Evolutionary conservation across 2,329 filamentous ascomycete genomes (phyloP).

Genomic region (Tolypocladium ophioglossoides): DNA sequence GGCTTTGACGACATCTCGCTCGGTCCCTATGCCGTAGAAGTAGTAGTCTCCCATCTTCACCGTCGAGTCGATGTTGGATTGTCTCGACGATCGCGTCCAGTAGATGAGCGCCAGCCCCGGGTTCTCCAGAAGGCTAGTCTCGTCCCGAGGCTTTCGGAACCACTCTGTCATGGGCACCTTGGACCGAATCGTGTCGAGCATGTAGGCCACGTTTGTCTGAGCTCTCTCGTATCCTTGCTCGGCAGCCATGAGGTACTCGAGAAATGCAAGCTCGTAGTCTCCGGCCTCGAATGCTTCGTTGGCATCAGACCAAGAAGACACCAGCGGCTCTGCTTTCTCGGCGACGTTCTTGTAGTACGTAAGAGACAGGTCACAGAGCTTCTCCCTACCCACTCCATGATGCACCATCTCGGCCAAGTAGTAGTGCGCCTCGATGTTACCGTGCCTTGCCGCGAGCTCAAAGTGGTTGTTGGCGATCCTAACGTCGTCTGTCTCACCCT

Average conservation of each 20-base stretch:
- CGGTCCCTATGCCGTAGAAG: slow-evolving; percentile 66
- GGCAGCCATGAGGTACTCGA: slow-evolving; percentile 76
- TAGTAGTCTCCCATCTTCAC: slow-evolving; percentile 99
- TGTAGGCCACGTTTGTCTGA: slow-evolving; percentile 81
- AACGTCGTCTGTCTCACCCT: slow-evolving; percentile 61
- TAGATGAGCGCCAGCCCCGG: slow-evolving; percentile 68
- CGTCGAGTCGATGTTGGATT: slow-evolving; percentile 84
- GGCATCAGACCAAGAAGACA: slow-evolving; percentile 73
- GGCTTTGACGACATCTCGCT: slow-evolving; percentile 69
- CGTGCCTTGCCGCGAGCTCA: slow-evolving; percentile 71
- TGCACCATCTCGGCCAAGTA: slow-evolving; percentile 83
- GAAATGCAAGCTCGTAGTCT: slow-evolving; percentile 67
- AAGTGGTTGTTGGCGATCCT: slow-evolving; percentile 74
- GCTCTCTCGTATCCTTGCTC: slow-evolving; percentile 87
- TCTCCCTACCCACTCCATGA: slow-evolving; percentile 69
- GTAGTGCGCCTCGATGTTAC: slow-evolving; percentile 82
- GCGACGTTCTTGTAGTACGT: slow-evolving; percentile 75
- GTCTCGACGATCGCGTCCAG: slow-evolving; percentile 90
- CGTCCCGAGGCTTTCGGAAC: slow-evolving; percentile 30
- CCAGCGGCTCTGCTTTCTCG: slow-evolving; percentile 60
- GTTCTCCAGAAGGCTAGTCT: slow-evolving; percentile 35
- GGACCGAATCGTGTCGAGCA: slow-evolving; percentile 66
- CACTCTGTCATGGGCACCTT: slow-evolving; percentile 26
- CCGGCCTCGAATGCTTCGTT: slow-evolving; percentile 73
- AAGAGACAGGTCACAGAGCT: slow-evolving; percentile 65